Evolutionary conservation across 169 alveolate genomes (phyloP), one percentile per base, ranked within the genome.

Genomic region (Cryptosporidium meleagridis): DNA sequence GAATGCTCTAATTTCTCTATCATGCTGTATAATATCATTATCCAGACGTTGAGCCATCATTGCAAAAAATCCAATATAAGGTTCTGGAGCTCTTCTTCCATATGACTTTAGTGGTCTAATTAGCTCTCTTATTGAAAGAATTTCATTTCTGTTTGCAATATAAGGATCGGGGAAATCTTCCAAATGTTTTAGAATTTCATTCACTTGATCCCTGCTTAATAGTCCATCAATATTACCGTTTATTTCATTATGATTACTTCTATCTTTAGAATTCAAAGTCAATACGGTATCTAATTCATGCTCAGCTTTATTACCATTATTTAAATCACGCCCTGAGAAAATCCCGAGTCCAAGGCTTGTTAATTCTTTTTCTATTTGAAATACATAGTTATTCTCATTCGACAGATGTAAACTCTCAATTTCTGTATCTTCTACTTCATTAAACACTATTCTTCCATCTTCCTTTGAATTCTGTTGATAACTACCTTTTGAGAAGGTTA

Each of bases 11-110:
- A 80, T 80, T 65, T 80, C 89, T 4, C 89, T 61, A 39, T 80
- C 89, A 48, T 80, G 89, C 8, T 80, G 73, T 37, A 44, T 37
- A 33, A 80, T 80, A 65, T 80, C 89, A 33, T 26, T 80, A 35
- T 80, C 89, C 45, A 80, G 59, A 1, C 89, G 35, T 44, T 62
- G 65, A 4, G 89, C 48, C 31, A 80, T 26, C 59, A 80, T 23
- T 7, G 89, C 75, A 62, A 61, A 80, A 44, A 80, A 80, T 7
- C 89, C 89, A 41, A 80, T 80, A 67, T 80, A 80, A 9, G 89
- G 89, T 16, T 80, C 89, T 6, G 89, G 89, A 29, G 89, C 89
- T 45, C 89, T 59, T 41, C 89, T 59, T 41, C 89, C 89, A 48
- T 80, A 80, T 2, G 89, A 80, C 6, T 65, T 80, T 23, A 80